Evolutionary conservation across 1,284 basidiomycete genomes (phyloP), one percentile per base, ranked within the genome.

Genomic region (Naganishia albida): DNA sequence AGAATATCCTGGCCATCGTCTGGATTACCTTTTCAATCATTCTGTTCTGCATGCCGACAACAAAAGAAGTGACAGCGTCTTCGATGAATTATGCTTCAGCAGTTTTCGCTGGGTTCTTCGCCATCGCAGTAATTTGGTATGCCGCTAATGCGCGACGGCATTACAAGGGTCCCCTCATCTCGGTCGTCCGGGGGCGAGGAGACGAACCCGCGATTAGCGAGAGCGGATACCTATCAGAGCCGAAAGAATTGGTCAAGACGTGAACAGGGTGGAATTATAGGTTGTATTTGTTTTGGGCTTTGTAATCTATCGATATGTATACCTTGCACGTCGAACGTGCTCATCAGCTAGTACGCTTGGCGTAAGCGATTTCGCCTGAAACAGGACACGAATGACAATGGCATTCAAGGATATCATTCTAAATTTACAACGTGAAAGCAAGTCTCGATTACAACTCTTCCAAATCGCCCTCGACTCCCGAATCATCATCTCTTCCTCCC

Each of bases 41-140:
- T 56, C 72, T 81, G 30, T 81, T 82, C 72, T 80, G 77, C 66
- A 80, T 80, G 77, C 81, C 81, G 1, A 80, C 77, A 1, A 77
- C 78, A 7, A 74, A 79, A 28, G 74, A 76, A 12, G 73, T 80
- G 34, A 77, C 75, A 7, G 66, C 78, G 0, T 57, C 66, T 12
- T 78, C 74, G 13, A 82, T 82, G 80, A 82, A 80, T 72, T 80
- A 78, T 66, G 75, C 77, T 16, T 73, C 71, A 7, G 77, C 77
- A 18, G 77, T 79, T 12, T 75, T 79, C 57, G 74, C 70, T 2
- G 77, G 75, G 8, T 79, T 80, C 64, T 72, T 74, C 20, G 55
- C 71, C 23, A 75, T 80, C 42, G 76, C 76, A 2, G 72, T 71
- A 0, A 28, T 77, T 13, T 80, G 77, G 76, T 80, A 79, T 65